Base-by-base conservation (phyloP, 2,329 filamentous ascomycete genomes). In the Phoma sp. region DNA sequence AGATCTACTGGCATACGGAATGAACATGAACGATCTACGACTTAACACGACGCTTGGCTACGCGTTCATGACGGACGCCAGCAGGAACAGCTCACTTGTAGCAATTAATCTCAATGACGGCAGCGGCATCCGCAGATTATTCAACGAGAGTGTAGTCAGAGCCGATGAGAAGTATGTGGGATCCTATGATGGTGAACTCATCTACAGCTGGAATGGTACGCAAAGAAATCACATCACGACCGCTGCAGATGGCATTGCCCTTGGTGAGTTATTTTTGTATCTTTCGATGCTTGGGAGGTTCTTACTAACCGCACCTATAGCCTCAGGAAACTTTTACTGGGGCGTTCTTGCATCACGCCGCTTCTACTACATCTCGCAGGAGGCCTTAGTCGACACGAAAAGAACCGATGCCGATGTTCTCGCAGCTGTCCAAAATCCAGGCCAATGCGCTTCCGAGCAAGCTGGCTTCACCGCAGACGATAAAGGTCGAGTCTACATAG, bases 41-140 rank as follows among this genome's bases (percentile, higher is more conserved):
- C 72, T 80, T 64, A 79, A 79, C 59, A 78, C 76, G 43, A 78
- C 76, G 2, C 68, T 78, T 15, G 76, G 76, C 7, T 78, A 72
- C 43, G 77, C 76, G 0, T 79, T 79, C 48, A 68, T 80, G 32
- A 76, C 77, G 4, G 77, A 80, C 52, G 76, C 72, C 17, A 74
- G 71, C 33, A 68, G 64, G 6, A 68, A 70, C 22, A 74, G 74
- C 35, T 77, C 74, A 9, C 58, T 80, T 4, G 41, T 78, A n/a
- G 68, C 75, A 4, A 69, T 79, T 36, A 70, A 79, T 55, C 69
- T 79, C 1, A 68, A 70, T 27, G 69, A 72, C 15, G 76, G 76
- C 24, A 65, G 46, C 22, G 65, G 66, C 6, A 61, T 72, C n/a
- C 67, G 76, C 4, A 67, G 76, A 37, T 65, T 79, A 1, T 74